Percentiles rank a stretch among this genome's conserved stretches.
Evolutionary conservation across 495 filamentous ascomycete genomes (phyloP).

Genomic region (Penicillium angulare): DNA sequence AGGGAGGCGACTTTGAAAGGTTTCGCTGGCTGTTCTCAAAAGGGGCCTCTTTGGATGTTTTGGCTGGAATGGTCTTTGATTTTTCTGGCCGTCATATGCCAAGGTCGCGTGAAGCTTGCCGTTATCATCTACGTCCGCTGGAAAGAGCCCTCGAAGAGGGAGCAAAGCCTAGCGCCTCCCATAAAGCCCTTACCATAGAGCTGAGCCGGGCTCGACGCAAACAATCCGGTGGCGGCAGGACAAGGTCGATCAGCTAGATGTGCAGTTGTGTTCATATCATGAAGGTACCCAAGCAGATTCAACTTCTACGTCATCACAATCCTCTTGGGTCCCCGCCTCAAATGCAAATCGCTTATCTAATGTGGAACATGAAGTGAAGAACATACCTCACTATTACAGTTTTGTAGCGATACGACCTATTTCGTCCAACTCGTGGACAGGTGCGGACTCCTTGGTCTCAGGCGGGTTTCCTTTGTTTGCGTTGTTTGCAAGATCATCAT

Average conservation of each 20-base stretch:
- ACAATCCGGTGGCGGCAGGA: not conserved
- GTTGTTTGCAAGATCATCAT: no score
- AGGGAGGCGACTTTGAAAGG: constrained; percentile 4
- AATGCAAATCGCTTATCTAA: no score
- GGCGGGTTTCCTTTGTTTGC: no score
- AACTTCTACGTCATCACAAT: no score
- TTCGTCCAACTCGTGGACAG: no score
- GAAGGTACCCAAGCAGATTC: no score
- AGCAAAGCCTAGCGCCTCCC: not conserved
- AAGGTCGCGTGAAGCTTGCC: constrained; percentile 3
- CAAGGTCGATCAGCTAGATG: constrained; percentile 1
- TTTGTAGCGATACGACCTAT: no score
- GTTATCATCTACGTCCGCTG: constrained; percentile 2
- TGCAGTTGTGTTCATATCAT: no score
- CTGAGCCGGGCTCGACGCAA: not conserved
- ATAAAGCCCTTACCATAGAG: not conserved
- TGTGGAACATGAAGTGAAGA: no score
- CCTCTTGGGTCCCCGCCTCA: no score
- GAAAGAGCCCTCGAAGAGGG: constrained; percentile 3
- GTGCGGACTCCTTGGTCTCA: no score
- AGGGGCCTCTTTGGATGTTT: constrained; percentile 5
- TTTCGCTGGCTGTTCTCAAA: constrained; percentile 7
- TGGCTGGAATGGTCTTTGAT: constrained; percentile 3
- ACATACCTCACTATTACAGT: no score
- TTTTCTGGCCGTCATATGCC: constrained; percentile 2